Evolutionary conservation across 306 rosid species (phyloP).

Genomic region (Astragalus glycyphyllos): DNA sequence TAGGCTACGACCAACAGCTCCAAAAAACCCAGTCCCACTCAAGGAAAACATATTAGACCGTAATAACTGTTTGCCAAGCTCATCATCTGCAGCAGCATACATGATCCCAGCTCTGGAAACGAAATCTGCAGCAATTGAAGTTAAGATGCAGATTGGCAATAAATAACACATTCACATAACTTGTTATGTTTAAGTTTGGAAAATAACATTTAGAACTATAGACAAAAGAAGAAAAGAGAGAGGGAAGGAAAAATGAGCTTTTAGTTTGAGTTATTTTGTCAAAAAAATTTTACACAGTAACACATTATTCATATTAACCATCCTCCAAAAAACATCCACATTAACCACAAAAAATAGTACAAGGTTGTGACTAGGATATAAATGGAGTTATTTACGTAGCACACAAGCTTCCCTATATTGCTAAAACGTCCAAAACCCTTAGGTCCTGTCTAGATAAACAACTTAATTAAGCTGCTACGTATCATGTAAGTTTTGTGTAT

Average conservation of each 20-base stretch:
- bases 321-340: neutral
- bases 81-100: conserved; percentile 62
- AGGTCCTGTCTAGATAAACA: too few relatives aligned
- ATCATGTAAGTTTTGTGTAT: too few relatives aligned
- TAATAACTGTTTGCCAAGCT: conserved; percentile 61
- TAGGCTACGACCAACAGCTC: conserved; percentile 88
- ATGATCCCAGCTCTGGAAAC: conserved; percentile 96
- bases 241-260: too few relatives aligned
- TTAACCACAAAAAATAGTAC: neutral
- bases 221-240: neutral
- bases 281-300: neutral
- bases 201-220: conserved; percentile 8
- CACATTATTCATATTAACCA: too few relatives aligned
- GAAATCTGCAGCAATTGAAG: conserved; percentile 67
- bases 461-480: too few relatives aligned
- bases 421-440: neutral
- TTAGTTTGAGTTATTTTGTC: too few relatives aligned
- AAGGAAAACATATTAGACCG: conserved; percentile 81
- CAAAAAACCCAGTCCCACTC: conserved; percentile 84
- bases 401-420: neutral
- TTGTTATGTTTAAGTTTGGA: conserved; percentile 10
- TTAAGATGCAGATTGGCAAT: conserved; percentile 57
- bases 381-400: too few relatives aligned
- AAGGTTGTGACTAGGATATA: too few relatives aligned
- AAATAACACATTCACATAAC: conserved; percentile 22